Conservation (phyloP, 2,329 filamentous ascomycete genomes). For the Thielaviopsis ethacetica region DNA sequence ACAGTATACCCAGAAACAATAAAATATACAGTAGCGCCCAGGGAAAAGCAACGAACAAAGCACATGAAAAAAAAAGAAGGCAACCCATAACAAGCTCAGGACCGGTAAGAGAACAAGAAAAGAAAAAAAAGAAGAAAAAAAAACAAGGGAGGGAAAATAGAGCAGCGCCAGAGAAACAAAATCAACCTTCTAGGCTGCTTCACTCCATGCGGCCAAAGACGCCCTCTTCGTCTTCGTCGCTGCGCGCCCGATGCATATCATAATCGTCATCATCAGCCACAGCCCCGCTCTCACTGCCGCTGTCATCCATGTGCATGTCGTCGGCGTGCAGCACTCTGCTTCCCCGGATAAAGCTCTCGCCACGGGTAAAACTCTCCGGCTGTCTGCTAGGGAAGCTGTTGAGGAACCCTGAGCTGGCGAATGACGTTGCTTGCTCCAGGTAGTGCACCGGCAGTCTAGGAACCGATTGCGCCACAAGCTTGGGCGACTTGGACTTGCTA, state of each 20-base stretch:
- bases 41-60: not conserved
- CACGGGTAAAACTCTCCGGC: constrained; percentile 49
- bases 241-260: constrained; percentile 42
- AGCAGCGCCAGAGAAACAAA: not conserved
- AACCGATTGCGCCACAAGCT: constrained; percentile 59
- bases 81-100: not conserved
- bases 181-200: constrained; percentile 20
- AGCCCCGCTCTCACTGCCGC: constrained; percentile 39
- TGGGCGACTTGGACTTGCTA: constrained; percentile 33
- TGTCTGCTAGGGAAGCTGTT: constrained; percentile 44
- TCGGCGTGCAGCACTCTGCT: constrained; percentile 19
- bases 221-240: constrained; percentile 84
- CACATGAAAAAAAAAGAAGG: not conserved
- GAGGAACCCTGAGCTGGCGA: constrained; percentile 46
- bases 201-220: constrained; percentile 97
- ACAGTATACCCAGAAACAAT: not conserved
- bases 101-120: not conserved
- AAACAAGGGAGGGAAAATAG: not conserved
- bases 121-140: not conserved
- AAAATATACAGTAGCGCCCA: not conserved
- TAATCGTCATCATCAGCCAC: constrained; percentile 53
- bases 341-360: constrained; percentile 28
- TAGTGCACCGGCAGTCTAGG: constrained; percentile 74
- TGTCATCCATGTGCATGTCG: constrained; percentile 54
- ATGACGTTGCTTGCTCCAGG: constrained; percentile 40